Percentiles rank a stretch among this genome's conserved stretches.
phyloP scores from a whole-genome alignment of 2,329 filamentous ascomycete genomes.

The Aspergillus tubingensis region DNA sequence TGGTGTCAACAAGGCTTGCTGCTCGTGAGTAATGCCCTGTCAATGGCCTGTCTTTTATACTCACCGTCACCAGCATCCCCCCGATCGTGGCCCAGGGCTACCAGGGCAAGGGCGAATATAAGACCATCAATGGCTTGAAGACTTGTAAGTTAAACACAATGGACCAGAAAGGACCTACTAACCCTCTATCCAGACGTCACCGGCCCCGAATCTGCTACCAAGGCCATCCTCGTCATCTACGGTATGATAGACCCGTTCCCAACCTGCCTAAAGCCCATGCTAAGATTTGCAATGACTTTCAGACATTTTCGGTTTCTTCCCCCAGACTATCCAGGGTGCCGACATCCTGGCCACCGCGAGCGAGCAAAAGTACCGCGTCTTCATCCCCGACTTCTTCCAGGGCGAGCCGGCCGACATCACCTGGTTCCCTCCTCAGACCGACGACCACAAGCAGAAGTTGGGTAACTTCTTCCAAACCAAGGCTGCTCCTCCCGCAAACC shows the following conservation, averaged over 20 bases:
- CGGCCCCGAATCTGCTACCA: conserved; percentile 57
- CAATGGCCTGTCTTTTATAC: neutral
- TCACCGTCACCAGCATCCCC: conserved; percentile 37
- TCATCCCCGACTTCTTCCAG: conserved; percentile 90
- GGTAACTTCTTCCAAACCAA: conserved; percentile 60
- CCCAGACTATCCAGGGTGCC: conserved; percentile 63
- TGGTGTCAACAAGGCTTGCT: conserved; percentile 48
- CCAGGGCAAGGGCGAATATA: conserved; percentile 60
- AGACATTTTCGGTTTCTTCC: conserved; percentile 67
- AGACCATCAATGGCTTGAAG: conserved; percentile 61
- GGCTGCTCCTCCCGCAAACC: conserved; percentile 60
- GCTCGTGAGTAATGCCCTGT: conserved; percentile 40
- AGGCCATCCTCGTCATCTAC: conserved; percentile 60
- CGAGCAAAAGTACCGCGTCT: conserved; percentile 74
- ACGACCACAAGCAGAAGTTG: conserved; percentile 62
- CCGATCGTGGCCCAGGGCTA: conserved; percentile 50
- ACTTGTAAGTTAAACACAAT: conserved; percentile 50
- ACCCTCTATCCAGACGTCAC: conserved; percentile 51
- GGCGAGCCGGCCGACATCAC: conserved; percentile 67
- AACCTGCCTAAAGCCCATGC: neutral
- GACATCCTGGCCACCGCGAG: conserved; percentile 63
- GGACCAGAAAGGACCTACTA: neutral
- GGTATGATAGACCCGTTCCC: conserved; percentile 30
- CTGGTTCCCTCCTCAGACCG: conserved; percentile 62
- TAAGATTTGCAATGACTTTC: neutral